Evolutionary conservation across 2,329 filamentous ascomycete genomes (phyloP), one percentile per base, ranked within the genome.

Genomic region (Talaromyces sp.): DNA sequence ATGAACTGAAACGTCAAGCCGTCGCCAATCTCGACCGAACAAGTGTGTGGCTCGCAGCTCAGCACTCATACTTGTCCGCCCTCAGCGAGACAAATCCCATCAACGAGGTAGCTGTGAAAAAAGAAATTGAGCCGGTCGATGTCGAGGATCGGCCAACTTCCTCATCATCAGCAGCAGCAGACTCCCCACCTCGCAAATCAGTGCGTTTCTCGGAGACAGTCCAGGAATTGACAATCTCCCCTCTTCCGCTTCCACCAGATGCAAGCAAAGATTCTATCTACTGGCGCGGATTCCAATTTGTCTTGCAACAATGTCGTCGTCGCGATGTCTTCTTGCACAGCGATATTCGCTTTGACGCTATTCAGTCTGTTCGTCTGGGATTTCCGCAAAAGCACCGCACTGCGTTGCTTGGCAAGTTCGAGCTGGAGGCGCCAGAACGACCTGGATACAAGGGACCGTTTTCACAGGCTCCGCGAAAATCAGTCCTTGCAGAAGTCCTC

Each of bases 271-370:
- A 95, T 72, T 89, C 90, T 3, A 90, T 93, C 5, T 97, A 97
- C 78, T 94, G 93, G 79, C 89, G 91, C 67, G 92, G 92, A 10
- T 97, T 97, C 76, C 88, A 92, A 70, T 88, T 90, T 73, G 85
- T 91, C 69, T 81, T 88, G 54, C 84, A 90, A 65, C 86, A 86
- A 37, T 87, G 87, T 14, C 87, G 86, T 64, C 82, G 83, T 62
- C 81, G 83, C 19, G 95, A 98, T 76, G 88, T 89, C 10, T 97
- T 97, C 74, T 85, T 96, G 63, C 91, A 96, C 76, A 90, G 92
- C 48, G 87, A 92, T 64, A 86, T 91, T 27, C 90, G 95, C 58
- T 96, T 94, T 66, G 94, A 98, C 75, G 92, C 92, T 27, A 83
- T 97, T 57, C 94, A 97, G 75, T 87, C 92, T 33, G 87, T 90